Evolutionary conservation across 768 basidiomycete genomes (phyloP).

Genomic region (Asterophora lycoperdoides): DNA sequence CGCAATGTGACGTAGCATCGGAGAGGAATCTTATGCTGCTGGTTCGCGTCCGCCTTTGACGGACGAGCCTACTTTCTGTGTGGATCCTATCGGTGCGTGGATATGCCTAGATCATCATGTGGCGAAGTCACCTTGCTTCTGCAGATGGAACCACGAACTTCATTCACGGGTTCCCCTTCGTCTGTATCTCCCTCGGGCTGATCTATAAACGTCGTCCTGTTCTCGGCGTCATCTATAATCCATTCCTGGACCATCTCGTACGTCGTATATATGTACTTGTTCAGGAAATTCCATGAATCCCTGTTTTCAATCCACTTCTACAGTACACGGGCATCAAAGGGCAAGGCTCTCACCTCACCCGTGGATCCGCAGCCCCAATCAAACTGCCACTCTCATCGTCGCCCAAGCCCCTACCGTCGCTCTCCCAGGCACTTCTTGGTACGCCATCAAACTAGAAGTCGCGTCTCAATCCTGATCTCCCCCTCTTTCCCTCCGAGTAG

Average conservation of each 20-base stretch:
- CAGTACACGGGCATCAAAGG: conserved; percentile 79
- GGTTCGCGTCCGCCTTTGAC: conserved; percentile 69
- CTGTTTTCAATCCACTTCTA: neutral
- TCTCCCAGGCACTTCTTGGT: conserved; percentile 73
- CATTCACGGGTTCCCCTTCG: conserved; percentile 81
- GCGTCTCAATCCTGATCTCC: conserved; percentile 3
- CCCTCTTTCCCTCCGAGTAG: conserved; percentile 33
- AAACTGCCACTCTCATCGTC: conserved; percentile 61
- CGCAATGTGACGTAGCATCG: conserved; percentile 53
- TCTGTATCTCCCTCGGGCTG: conserved; percentile 88
- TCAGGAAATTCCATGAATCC: neutral
- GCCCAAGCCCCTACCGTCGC: conserved; percentile 59
- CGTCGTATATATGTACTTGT: conserved; percentile 14
- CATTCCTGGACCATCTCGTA: conserved; percentile 82
- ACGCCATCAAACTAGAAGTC: neutral
- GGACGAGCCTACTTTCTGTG: conserved; percentile 91
- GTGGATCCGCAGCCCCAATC: conserved; percentile 36
- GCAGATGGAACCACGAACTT: conserved; percentile 89
- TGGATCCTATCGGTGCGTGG: conserved; percentile 83
- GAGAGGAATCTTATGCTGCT: conserved; percentile 87
- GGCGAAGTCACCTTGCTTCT: neutral
- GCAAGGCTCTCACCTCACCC: conserved; percentile 73
- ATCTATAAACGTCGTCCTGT: conserved; percentile 79
- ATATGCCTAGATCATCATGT: neutral
- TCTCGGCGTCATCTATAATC: conserved; percentile 91